Conservation (phyloP, 2,329 filamentous ascomycete genomes). For the Aspergillus flavus region DNA sequence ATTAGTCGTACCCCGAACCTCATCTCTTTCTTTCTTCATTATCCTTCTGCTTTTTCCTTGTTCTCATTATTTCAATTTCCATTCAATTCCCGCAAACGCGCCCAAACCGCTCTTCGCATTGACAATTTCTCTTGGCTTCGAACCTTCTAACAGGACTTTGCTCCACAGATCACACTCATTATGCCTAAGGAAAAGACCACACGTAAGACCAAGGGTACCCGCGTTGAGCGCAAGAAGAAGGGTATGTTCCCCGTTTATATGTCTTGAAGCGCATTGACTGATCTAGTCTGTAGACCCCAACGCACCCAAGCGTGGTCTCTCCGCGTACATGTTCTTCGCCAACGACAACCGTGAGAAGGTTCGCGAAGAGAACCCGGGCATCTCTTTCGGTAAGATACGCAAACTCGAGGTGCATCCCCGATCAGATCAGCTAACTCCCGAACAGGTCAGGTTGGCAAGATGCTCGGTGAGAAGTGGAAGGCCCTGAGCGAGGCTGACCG, state of each 20-base stretch:
- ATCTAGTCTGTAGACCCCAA: constrained; percentile 73
- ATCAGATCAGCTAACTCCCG: constrained; percentile 20
- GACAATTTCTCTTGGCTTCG: neutral
- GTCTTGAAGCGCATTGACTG: constrained; percentile 17
- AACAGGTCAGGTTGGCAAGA: constrained; percentile 90
- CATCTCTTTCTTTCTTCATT: constrained; percentile 17
- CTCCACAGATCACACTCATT: constrained; percentile 36
- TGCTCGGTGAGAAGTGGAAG: constrained; percentile 99
- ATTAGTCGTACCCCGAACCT: constrained; percentile 3
- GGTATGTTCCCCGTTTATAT: constrained; percentile 49
- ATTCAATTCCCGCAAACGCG: neutral
- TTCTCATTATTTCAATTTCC: neutral
- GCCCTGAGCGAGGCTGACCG: constrained; percentile 90
- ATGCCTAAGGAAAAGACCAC: constrained; percentile 72
- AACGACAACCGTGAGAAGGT: constrained; percentile 99
- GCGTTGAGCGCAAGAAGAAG: constrained; percentile 71
- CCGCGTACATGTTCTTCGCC: constrained; percentile 99
- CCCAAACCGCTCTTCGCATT: neutral
- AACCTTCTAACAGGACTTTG: constrained; percentile 15
- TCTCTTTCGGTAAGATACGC: constrained; percentile 76
- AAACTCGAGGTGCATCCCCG: neutral
- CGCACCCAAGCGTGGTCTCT: constrained; percentile 98
- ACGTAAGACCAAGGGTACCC: constrained; percentile 60
- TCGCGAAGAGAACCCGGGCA: constrained; percentile 95
- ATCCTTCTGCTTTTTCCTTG: constrained; percentile 15